These are phyloP conservation scores for Zygnema circumcarinatum DNA, from an alignment of 139 green algal species.

Conservation along the genomic window DNA sequence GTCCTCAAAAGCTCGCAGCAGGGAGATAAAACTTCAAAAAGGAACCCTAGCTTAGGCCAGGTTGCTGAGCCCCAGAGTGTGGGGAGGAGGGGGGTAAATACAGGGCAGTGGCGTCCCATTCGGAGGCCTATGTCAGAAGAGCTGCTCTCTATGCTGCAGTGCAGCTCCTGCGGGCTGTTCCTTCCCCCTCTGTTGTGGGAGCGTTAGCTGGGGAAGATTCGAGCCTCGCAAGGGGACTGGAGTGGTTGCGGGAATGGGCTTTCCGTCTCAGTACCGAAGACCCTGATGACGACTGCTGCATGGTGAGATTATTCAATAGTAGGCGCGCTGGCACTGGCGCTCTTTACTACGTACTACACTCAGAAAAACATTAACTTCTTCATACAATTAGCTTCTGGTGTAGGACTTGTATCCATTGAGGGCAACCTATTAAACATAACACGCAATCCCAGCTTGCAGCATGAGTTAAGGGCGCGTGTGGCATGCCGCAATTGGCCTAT, in stretches of 20 bases:
- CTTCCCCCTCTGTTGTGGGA: not conserved
- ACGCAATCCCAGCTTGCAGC: too few species aligned
- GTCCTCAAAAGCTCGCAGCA: too few species aligned
- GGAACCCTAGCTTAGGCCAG: too few species aligned
- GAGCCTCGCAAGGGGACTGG: not conserved
- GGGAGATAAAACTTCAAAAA: too few species aligned
- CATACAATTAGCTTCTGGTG: not conserved
- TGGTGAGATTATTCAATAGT: too few species aligned
- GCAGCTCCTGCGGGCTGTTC: not conserved
- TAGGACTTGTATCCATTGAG: not conserved
- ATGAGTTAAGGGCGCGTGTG: not conserved
- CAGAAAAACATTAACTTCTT: too few species aligned
- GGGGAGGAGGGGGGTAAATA: not conserved
- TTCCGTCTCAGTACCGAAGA: not conserved
- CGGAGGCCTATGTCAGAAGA: constrained; percentile 12
- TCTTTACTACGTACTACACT: not conserved
- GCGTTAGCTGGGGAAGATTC: not conserved
- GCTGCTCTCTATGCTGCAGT: not conserved
- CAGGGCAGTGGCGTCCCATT: not conserved
- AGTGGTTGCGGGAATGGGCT: not conserved
- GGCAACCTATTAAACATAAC: too few species aligned
- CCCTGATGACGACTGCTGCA: not conserved
- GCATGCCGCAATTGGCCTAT: not conserved
- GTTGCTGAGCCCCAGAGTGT: too few species aligned
- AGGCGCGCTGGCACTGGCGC: not conserved